Percentiles rank a stretch among this genome's conserved stretches.
These are phyloP conservation scores for Dacryopinax spathularia DNA, from an alignment of 768 basidiomycete species.

Conservation along the genomic window DNA sequence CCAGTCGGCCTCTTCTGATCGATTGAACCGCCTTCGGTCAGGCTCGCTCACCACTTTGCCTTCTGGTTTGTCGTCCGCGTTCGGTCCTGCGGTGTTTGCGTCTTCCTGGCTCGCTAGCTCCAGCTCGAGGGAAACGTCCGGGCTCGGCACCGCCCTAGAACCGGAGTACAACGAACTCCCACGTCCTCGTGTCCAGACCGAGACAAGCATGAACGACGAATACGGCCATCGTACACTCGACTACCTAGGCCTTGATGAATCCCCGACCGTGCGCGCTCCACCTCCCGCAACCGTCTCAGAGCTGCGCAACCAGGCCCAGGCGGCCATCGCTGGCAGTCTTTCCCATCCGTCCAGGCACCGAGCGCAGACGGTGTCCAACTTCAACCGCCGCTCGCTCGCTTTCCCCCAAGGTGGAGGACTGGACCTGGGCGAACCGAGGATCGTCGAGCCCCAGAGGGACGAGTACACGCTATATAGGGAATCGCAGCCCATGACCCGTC, in stretches of 20 bases:
- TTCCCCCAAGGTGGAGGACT: conserved; percentile 29
- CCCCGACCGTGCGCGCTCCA: conserved; percentile 41
- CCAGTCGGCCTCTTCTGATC: conserved; percentile 13
- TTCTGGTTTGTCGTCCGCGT: conserved; percentile 54
- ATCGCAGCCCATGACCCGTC: conserved; percentile 38
- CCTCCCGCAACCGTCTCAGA: conserved; percentile 81
- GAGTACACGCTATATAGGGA: conserved; percentile 32
- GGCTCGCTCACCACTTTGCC: conserved; percentile 82
- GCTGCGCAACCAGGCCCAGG: conserved; percentile 76
- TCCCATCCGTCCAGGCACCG: conserved; percentile 63
- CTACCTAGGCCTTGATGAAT: conserved; percentile 87
- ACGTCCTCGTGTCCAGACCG: conserved; percentile 66
- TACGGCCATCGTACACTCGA: conserved; percentile 91
- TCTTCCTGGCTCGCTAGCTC: conserved; percentile 58
- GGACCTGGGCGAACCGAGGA: conserved; percentile 47
- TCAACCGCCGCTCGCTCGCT: conserved; percentile 46
- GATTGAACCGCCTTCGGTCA: conserved; percentile 63
- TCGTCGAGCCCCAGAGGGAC: conserved; percentile 43
- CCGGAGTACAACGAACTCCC: conserved; percentile 62
- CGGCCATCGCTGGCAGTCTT: conserved; percentile 73
- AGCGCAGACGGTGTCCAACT: conserved; percentile 85
- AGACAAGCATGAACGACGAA: conserved; percentile 60
- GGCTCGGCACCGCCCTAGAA: conserved; percentile 36
- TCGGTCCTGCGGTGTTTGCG: conserved; percentile 78
- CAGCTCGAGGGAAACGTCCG: conserved; percentile 33